Percentiles rank a stretch among this genome's conserved stretches.
phyloP scores from a whole-genome alignment of 1,284 basidiomycete genomes.

The Sphaerobolus stellatus region DNA sequence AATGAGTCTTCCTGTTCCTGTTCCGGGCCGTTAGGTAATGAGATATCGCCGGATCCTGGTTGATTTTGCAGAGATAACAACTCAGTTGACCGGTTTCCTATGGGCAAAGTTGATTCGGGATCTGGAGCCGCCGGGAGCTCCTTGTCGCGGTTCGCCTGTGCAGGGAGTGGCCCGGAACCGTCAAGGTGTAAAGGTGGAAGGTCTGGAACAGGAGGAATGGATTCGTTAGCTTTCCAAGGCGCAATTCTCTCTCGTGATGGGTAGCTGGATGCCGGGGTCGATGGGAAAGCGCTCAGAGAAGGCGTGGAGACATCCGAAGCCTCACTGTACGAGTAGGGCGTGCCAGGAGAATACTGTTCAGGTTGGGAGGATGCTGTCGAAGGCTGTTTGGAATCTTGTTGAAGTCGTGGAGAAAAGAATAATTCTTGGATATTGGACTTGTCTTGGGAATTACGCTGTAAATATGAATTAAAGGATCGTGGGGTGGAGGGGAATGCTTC shows the following conservation, averaged over 20 bases:
- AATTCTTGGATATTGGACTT: neutral
- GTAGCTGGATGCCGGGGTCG: neutral
- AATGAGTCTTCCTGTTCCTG: neutral
- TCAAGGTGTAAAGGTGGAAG: neutral
- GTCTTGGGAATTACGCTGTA: neutral
- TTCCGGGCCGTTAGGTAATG: neutral
- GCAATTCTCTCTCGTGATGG: neutral
- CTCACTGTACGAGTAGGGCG: neutral
- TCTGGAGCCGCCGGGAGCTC: neutral
- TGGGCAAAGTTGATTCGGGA: neutral
- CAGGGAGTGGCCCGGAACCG: neutral
- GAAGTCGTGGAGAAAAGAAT: slow-evolving; percentile 3
- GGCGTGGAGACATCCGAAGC: neutral
- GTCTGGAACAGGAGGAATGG: slow-evolving; percentile 6
- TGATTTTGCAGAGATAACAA: neutral
- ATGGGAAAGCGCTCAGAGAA: slow-evolving; percentile 11
- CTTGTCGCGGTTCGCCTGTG: neutral
- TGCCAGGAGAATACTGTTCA: slow-evolving; percentile 1
- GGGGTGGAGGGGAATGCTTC: slow-evolving; percentile 10
- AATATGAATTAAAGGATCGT: slow-evolving; percentile 1
- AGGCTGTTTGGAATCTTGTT: neutral
- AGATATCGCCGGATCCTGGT: neutral
- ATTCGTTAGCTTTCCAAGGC: neutral
- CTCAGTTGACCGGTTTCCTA: neutral
- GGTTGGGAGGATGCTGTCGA: neutral